Evolutionary conservation across 2,329 filamentous ascomycete species (phyloP).

Genomic region (Aspergillus texensis): DNA sequence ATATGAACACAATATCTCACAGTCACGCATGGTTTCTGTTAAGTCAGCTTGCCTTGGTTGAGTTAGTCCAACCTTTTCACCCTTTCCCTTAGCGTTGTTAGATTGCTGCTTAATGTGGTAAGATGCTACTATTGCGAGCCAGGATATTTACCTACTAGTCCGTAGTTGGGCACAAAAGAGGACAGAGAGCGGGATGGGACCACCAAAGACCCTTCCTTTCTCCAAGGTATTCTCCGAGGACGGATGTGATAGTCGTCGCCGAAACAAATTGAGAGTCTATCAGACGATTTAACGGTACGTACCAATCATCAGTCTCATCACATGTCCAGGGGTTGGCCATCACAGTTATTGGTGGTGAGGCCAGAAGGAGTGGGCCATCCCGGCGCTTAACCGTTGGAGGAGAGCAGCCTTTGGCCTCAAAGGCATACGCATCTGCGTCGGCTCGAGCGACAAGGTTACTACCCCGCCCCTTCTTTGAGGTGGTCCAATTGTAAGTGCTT

Average conservation of each 20-base stretch:
- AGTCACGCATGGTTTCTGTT: too few relatives aligned
- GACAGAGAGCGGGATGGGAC: background rate
- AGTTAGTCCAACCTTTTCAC: background rate
- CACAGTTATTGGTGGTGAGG: constrained; percentile 7
- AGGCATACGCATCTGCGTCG: background rate
- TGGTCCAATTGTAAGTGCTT: background rate
- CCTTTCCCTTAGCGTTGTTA: too few relatives aligned
- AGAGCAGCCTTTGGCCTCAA: constrained; percentile 8
- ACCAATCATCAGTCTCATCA: constrained; percentile 2
- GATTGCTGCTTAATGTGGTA: too few relatives aligned
- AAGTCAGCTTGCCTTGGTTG: background rate
- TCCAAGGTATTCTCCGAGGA: background rate
- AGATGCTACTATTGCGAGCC: too few relatives aligned
- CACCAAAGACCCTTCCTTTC: background rate
- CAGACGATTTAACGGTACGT: background rate
- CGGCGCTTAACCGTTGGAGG: constrained; percentile 16
- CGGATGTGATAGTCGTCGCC: background rate
- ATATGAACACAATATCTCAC: too few relatives aligned
- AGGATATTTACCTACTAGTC: too few relatives aligned
- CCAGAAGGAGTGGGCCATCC: constrained; percentile 1
- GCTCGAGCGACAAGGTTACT: background rate
- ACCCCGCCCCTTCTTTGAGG: background rate
- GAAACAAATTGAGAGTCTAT: background rate
- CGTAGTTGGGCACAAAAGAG: background rate
- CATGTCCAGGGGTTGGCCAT: background rate